These are phyloP conservation scores for Arxiozyma heterogenica DNA, from an alignment of 1,139 yeast species.

Conservation along the genomic window DNA sequence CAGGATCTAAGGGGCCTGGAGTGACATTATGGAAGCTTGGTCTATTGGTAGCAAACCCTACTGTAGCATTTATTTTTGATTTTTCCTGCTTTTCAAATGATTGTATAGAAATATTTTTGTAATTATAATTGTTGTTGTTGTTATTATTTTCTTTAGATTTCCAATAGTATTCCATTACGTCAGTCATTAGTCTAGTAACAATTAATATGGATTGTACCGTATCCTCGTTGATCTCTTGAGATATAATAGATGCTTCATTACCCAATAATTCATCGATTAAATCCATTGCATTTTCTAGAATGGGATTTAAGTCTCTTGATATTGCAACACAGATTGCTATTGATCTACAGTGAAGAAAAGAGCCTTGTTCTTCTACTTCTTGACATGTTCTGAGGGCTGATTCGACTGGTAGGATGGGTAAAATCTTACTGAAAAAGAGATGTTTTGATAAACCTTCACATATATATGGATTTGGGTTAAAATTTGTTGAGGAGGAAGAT, in stretches of 20 bases:
- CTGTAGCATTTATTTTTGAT: slow-evolving; percentile 14
- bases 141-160: slow-evolving; percentile 9
- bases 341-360: slow-evolving; percentile 22
- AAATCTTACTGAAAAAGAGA: slow-evolving; percentile 18
- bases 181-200: slow-evolving; percentile 22
- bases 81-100: slow-evolving; percentile 10
- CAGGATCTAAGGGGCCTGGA: slow-evolving; percentile 20
- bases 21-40: slow-evolving; percentile 20
- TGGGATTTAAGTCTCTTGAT: slow-evolving; percentile 18
- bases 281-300: slow-evolving; percentile 15
- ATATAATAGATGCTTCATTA: slow-evolving; percentile 10
- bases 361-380: slow-evolving; percentile 25
- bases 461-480: slow-evolving; percentile 7
- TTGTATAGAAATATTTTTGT: background rate
- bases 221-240: slow-evolving; percentile 13
- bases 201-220: slow-evolving; percentile 21
- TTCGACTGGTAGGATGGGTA: slow-evolving; percentile 22
- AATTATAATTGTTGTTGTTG: background rate
- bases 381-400: slow-evolving; percentile 15
- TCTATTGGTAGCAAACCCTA: slow-evolving; percentile 26
- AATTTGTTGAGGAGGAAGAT: background rate
- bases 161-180: slow-evolving; percentile 26
- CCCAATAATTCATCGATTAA: slow-evolving; percentile 18
- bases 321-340: slow-evolving; percentile 24
- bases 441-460: slow-evolving; percentile 16